These are phyloP conservation scores for Naumovozyma dairenensis DNA, from an alignment of 805 yeast genomes.

Conservation along the genomic window DNA sequence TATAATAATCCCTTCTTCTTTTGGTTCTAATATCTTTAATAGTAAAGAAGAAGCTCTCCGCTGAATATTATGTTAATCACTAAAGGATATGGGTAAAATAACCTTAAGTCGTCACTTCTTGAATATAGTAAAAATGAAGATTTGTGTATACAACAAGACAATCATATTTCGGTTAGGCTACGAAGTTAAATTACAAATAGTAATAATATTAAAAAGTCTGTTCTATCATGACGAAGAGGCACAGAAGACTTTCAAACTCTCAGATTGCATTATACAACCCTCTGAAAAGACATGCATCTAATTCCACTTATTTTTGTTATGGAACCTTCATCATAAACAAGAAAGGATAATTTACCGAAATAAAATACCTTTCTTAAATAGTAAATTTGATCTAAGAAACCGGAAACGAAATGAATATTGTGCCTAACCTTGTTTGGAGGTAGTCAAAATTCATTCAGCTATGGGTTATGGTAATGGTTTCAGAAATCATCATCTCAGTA, in stretches of 20 bases:
- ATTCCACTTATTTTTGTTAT: constrained; percentile 6
- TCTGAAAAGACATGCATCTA: constrained; percentile 26
- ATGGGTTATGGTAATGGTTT: constrained; percentile 27
- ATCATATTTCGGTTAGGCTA: no score
- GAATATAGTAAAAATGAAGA: no score
- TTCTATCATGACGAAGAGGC: constrained; percentile 29
- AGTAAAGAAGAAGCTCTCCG: no score
- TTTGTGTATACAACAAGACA: not conserved
- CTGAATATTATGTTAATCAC: no score
- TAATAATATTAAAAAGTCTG: constrained; percentile 11
- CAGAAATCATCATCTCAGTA: constrained; percentile 27
- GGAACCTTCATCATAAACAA: constrained; percentile 22
- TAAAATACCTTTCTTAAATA: no score
- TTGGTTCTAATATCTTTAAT: no score
- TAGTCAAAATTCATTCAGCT: constrained; percentile 31
- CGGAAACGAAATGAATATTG: constrained; percentile 33
- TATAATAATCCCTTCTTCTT: no score
- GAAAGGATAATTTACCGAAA: no score
- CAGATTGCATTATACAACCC: constrained; percentile 24
- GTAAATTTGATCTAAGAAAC: constrained; percentile 35
- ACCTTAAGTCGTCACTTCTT: no score
- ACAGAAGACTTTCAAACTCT: constrained; percentile 28
- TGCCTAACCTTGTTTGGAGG: constrained; percentile 31
- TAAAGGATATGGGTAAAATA: no score
- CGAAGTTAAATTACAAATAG: not conserved